These are phyloP conservation scores for Pichia sp. DNA, from an alignment of 1,139 yeast genomes.

Conservation along the genomic window DNA sequence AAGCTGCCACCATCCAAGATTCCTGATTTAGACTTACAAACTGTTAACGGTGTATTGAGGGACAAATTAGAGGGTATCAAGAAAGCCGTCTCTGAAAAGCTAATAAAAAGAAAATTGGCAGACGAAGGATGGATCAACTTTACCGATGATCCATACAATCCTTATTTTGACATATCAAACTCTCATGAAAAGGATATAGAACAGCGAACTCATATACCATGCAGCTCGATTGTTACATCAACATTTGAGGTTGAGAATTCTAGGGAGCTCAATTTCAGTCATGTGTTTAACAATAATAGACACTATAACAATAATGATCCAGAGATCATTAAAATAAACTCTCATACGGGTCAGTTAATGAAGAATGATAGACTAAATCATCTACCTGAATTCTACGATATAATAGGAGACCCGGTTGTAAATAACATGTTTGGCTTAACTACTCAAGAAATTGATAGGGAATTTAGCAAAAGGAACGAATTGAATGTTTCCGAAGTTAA, in stretches of 20 bases:
- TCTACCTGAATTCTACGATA: constrained; percentile 39
- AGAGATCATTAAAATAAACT: constrained; percentile 38
- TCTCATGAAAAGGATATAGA: constrained; percentile 36
- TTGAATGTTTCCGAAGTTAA: constrained; percentile 43
- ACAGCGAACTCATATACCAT: constrained; percentile 63
- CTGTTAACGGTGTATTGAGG: constrained; percentile 66
- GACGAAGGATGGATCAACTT: constrained; percentile 72
- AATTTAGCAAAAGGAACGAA: constrained; percentile 33
- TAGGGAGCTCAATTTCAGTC: constrained; percentile 38
- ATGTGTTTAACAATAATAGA: constrained; percentile 29
- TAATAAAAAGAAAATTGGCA: constrained; percentile 61
- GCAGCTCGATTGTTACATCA: constrained; percentile 71
- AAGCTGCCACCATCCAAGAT: constrained; percentile 84
- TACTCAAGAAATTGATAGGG: constrained; percentile 5
- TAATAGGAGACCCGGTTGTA: constrained; percentile 31
- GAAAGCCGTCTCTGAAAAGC: constrained; percentile 74
- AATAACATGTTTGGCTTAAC: constrained; percentile 13
- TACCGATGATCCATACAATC: constrained; percentile 87
- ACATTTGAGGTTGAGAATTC: constrained; percentile 63
- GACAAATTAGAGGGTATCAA: constrained; percentile 76
- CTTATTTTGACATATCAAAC: constrained; percentile 66
- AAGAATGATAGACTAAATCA: constrained; percentile 28
- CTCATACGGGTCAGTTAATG: constrained; percentile 28
- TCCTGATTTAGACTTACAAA: constrained; percentile 84
- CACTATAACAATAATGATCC: constrained; percentile 27